These are phyloP conservation scores for Cydonia oblonga DNA, from an alignment of 331 rosid species.

Conservation along the genomic window DNA sequence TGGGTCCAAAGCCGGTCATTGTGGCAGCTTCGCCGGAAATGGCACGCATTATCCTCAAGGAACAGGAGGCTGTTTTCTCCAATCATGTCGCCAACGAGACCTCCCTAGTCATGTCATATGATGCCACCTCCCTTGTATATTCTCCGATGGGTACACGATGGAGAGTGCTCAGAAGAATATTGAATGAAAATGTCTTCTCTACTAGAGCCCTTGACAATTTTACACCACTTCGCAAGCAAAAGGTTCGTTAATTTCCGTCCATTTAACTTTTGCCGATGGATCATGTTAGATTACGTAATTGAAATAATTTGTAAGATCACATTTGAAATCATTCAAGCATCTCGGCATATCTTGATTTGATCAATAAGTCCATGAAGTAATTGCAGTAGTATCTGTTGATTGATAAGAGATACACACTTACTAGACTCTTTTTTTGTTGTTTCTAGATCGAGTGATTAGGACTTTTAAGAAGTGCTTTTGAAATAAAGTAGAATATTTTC, in stretches of 20 bases:
- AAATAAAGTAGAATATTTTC: too few relatives aligned
- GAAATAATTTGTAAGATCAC: too few relatives aligned
- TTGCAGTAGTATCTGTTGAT: too few relatives aligned
- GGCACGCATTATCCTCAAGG: not conserved
- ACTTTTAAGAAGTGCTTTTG: too few relatives aligned
- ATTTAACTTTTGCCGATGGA: too few relatives aligned
- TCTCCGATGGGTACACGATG: not conserved
- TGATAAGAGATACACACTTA: too few relatives aligned
- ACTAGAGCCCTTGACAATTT: not conserved
- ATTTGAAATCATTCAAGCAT: too few relatives aligned
- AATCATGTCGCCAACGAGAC: not conserved
- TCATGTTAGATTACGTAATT: too few relatives aligned
- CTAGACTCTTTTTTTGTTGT: too few relatives aligned
- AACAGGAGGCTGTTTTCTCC: not conserved
- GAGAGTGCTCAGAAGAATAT: not conserved
- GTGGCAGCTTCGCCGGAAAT: not conserved
- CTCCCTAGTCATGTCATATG: not conserved
- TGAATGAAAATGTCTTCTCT: not conserved
- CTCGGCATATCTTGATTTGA: too few relatives aligned
- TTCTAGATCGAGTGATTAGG: too few relatives aligned
- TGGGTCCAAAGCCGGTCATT: not conserved
- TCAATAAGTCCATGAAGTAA: too few relatives aligned
- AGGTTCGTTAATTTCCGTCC: not conserved
- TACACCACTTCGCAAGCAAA: not conserved
- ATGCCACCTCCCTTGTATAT: not conserved